These are phyloP conservation scores for Micractinium conductrix DNA, from an alignment of 139 green algal species.

Conservation along the genomic window DNA sequence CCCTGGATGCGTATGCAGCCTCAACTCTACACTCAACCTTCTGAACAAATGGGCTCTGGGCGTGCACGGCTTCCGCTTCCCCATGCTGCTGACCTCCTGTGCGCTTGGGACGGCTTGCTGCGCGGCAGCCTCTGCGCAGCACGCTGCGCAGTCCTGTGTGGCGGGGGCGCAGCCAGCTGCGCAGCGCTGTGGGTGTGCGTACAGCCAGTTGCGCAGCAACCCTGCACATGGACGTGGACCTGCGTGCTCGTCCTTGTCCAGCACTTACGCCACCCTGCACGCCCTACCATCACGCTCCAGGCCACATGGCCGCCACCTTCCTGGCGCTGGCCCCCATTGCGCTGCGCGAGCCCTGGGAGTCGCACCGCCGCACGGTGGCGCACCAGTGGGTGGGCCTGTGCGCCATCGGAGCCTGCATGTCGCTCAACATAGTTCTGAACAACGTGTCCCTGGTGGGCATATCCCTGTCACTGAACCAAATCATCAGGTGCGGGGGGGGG, in stretches of 20 bases:
- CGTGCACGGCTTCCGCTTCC: slow-evolving; percentile 63
- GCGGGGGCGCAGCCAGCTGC: not conserved
- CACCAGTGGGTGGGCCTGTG: slow-evolving; percentile 60
- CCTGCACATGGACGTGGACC: not conserved
- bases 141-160: not conserved
- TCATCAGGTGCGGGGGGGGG: slow-evolving; percentile 47
- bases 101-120: no score
- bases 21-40: slow-evolving; percentile 42
- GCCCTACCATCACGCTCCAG: not conserved
- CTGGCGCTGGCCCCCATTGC: slow-evolving; percentile 53
- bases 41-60: slow-evolving; percentile 56
- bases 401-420: slow-evolving; percentile 63
- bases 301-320: slow-evolving; percentile 67
- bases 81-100: slow-evolving; percentile 60
- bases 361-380: slow-evolving; percentile 47
- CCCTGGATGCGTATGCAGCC: not conserved
- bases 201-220: not conserved
- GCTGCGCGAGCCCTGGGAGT: slow-evolving; percentile 27
- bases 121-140: no score
- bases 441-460: slow-evolving; percentile 65
- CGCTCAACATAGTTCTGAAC: slow-evolving; percentile 67
- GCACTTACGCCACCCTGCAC: not conserved
- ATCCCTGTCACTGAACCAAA: slow-evolving; percentile 64
- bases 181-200: no score
- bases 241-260: not conserved